Percentiles rank a stretch among this genome's conserved stretches.
Evolutionary conservation across 2,329 filamentous ascomycete genomes (phyloP).

Genomic region (Monosporascus sp.): DNA sequence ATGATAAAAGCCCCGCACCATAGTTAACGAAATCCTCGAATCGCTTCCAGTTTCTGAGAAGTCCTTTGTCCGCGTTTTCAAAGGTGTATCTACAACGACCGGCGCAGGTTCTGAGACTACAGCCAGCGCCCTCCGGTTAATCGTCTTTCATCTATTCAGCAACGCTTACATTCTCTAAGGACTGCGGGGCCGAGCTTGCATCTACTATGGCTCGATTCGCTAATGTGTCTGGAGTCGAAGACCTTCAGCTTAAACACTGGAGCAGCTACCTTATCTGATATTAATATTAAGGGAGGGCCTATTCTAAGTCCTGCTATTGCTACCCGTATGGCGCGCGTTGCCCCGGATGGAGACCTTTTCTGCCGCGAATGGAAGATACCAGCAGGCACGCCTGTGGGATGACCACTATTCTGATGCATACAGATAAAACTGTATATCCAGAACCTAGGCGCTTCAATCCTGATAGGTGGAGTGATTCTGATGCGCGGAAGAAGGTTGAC

Average conservation of each 20-base stretch:
- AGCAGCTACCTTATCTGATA: conserved; percentile 35
- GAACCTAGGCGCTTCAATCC: neutral
- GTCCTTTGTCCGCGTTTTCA: conserved; percentile 8
- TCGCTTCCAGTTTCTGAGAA: conserved; percentile 16
- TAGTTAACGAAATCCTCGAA: conserved; percentile 16
- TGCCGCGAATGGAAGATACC: neutral
- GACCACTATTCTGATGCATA: neutral
- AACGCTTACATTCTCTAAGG: conserved; percentile 11
- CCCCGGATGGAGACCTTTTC: conserved; percentile 20
- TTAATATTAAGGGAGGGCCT: conserved; percentile 42
- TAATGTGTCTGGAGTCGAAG: too few relatives aligned
- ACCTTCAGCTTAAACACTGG: too few relatives aligned
- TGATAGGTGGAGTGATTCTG: neutral
- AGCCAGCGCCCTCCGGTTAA: conserved; percentile 7
- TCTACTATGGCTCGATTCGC: conserved; percentile 1
- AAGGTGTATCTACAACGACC: conserved; percentile 9
- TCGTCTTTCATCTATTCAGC: conserved; percentile 13
- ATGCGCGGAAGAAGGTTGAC: neutral
- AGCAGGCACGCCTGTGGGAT: neutral
- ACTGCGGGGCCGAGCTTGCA: conserved; percentile 12
- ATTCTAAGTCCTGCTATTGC: conserved; percentile 36
- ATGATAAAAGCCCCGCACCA: conserved; percentile 9
- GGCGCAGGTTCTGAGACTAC: conserved; percentile 19
- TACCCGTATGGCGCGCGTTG: conserved; percentile 37
- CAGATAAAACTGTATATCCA: too few relatives aligned